phyloP scores from a whole-genome alignment of 805 yeast genomes.

The Torulaspora quercuum region DNA sequence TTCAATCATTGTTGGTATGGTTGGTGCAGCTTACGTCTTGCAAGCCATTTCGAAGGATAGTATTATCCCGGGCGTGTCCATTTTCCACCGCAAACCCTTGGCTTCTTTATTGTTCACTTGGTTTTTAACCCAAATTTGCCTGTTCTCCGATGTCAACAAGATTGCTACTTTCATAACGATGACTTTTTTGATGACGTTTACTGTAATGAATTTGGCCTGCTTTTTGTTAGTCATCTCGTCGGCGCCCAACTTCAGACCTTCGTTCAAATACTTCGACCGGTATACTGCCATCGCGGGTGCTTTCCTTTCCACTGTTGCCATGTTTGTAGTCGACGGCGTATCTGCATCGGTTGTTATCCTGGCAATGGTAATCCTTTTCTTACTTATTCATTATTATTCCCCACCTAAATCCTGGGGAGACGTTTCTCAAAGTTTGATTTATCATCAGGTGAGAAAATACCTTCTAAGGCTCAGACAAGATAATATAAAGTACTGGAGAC shows the following conservation, averaged over 20 bases:
- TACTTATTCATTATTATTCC: slow-evolving; percentile 80
- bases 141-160: slow-evolving; percentile 86
- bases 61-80: slow-evolving; percentile 72
- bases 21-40: slow-evolving; percentile 88
- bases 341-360: slow-evolving; percentile 77
- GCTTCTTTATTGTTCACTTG: slow-evolving; percentile 72
- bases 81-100: slow-evolving; percentile 64
- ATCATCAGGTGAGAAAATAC: slow-evolving; percentile 95
- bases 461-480: slow-evolving; percentile 73
- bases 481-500: slow-evolving; percentile 97
- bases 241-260: slow-evolving; percentile 98
- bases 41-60: slow-evolving; percentile 89
- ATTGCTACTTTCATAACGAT: slow-evolving; percentile 94
- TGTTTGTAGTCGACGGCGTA: slow-evolving; percentile 91
- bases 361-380: slow-evolving; percentile 60
- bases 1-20: slow-evolving; percentile 91
- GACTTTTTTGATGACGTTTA: slow-evolving; percentile 95
- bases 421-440: slow-evolving; percentile 90
- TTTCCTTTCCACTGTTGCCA: slow-evolving; percentile 65
- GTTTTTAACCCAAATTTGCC: slow-evolving; percentile 75
- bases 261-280: slow-evolving; percentile 81
- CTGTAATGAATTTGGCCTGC: slow-evolving; percentile 92
- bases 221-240: slow-evolving; percentile 80
- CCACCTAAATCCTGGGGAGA: slow-evolving; percentile 99
- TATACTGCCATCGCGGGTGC: slow-evolving; percentile 80